A percentile compares a stretch with the other conserved stretches of the same genome.
phyloP scores from a whole-genome alignment of 257 asterid species.

The Eucommia ulmoides region DNA sequence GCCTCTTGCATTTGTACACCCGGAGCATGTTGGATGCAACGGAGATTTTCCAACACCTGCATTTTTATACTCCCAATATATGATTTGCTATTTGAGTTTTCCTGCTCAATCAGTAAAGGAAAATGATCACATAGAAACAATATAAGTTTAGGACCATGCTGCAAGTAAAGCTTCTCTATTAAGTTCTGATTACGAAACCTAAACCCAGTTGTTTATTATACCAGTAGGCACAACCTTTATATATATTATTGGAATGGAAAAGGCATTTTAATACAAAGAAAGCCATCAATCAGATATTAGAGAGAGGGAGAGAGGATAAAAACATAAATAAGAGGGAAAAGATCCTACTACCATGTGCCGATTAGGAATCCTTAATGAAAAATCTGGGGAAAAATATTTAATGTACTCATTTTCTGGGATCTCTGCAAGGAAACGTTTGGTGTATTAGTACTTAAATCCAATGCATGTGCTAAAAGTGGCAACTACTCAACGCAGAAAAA shows the following conservation, averaged over 20 bases:
- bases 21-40: constrained; percentile 92
- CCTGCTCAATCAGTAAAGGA: constrained; percentile 48
- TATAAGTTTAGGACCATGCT: too few relatives aligned
- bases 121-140: too few relatives aligned
- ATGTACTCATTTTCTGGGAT: constrained; percentile 91
- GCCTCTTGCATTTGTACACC: constrained; percentile 99
- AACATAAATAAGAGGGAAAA: too few relatives aligned
- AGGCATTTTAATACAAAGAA: too few relatives aligned
- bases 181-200: too few relatives aligned
- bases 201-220: too few relatives aligned
- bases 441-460: too few relatives aligned
- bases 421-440: constrained; percentile 62
- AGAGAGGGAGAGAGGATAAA: too few relatives aligned
- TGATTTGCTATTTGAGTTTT: constrained; percentile 85
- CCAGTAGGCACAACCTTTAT: too few relatives aligned
- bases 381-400: constrained; percentile 82
- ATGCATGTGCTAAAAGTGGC: background rate
- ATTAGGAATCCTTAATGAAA: constrained; percentile 64
- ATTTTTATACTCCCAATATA: constrained; percentile 72
- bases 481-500: background rate
- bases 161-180: too few relatives aligned
- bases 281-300: too few relatives aligned
- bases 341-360: constrained; percentile 73
- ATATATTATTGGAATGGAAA: too few relatives aligned
- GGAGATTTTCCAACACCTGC: constrained; percentile 85